Evolutionary conservation across 2,329 filamentous ascomycete genomes (phyloP), one percentile per base, ranked within the genome.

Genomic region (Neofusicoccum laricinum): DNA sequence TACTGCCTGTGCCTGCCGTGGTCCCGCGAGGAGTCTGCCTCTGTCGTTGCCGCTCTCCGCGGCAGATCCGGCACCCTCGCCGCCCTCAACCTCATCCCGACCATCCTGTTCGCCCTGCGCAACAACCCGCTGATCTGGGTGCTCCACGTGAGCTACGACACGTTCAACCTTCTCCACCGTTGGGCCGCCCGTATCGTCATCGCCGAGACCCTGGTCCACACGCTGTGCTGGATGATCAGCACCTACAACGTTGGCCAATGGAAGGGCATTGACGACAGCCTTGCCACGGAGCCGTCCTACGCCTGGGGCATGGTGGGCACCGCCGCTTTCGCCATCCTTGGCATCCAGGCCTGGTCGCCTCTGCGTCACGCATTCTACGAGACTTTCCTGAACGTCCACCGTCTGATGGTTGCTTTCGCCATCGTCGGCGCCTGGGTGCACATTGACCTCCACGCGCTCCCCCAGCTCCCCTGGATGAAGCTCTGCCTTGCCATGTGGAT

Each of bases 341-440:
- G 90, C 62, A 71, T 96, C 59, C 81, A 89, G 32, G 89, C 92
- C 10, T 80, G 90, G 62, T 94, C 92, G 2, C 90, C 93, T 0
- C 74, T 99, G 59, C 89, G 95, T 66, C 94, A 97, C 77, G 93
- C 93, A 43, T 97, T 97, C 75, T 99, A 99, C 80, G 95, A 99
- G 80, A 96, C 92, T 0, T 99, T 99, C 80, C 85, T 98, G 70
- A 92, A 91, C 74, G 78, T 90, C 34, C 95, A 98, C 79, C 93
- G 96, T 69, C 76, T 91, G 41, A 80, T 96, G 58, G 92, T 89
- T 43, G 76, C 89, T 40, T 73, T 91, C 62, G 81, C 83, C 53
- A 85, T 97, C 58, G 81, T 86, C 64, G 89, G 88, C 71, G 88
- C 93, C 8, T 95, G 89, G 85, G 81, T 93, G 41, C 95, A 98